Evolutionary conservation across 2,329 filamentous ascomycete species (phyloP).

Genomic region (Colletotrichum shisoi): DNA sequence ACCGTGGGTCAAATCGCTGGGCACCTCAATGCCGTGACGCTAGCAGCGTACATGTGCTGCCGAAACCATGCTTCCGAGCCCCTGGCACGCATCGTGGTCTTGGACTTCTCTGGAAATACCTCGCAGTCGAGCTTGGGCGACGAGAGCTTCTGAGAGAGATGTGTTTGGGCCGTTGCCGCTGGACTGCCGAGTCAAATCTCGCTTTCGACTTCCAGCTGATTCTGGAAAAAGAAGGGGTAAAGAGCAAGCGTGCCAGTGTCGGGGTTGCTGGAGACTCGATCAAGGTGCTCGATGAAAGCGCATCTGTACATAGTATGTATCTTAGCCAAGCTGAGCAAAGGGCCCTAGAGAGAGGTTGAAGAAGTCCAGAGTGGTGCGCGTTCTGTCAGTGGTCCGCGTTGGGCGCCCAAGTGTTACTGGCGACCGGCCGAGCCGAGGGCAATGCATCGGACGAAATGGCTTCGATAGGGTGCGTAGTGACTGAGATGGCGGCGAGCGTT

Average conservation of each 20-base stretch:
- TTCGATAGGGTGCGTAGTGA: background rate
- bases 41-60: constrained; percentile 8
- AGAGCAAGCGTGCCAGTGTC: constrained; percentile 12
- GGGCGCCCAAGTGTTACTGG: constrained; percentile 2
- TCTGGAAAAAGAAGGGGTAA: constrained; percentile 30
- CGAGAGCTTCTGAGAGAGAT: background rate
- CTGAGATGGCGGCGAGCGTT: constrained; percentile 19
- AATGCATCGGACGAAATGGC: constrained; percentile 26
- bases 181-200: constrained; percentile 23
- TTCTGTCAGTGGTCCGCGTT: constrained; percentile 26
- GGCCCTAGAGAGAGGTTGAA: constrained; percentile 19
- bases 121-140: background rate
- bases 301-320: constrained; percentile 3
- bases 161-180: constrained; percentile 18
- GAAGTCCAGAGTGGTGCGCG: background rate
- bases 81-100: background rate
- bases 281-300: constrained; percentile 19
- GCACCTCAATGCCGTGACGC: constrained; percentile 6
- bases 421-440: background rate
- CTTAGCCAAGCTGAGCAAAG: constrained; percentile 10
- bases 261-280: background rate
- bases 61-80: background rate
- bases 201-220: constrained; percentile 25
- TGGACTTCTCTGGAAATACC: background rate
- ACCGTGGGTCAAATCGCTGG: constrained; percentile 10